phyloP scores from a whole-genome alignment of 305 asterid genomes.

The Fraxinus floribunda region DNA sequence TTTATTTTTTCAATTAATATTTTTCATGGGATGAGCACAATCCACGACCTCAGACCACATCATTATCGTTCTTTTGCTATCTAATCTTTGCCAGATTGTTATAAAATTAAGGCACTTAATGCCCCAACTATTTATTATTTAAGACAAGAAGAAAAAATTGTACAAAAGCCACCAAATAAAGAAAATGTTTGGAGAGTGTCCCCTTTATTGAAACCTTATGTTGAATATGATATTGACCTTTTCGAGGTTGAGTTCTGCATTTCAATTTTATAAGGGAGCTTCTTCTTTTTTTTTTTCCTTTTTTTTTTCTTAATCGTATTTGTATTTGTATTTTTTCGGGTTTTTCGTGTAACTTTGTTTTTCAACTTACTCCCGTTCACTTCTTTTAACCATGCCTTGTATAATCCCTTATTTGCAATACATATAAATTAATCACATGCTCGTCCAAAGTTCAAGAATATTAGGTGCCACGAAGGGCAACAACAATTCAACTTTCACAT shows the following conservation, averaged over 20 bases:
- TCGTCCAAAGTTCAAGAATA: background rate
- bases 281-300: background rate
- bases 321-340: background rate
- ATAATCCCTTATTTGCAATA: background rate
- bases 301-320: background rate
- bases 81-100: slow-evolving; percentile 29
- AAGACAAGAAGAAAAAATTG: slow-evolving; percentile 12
- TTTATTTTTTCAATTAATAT: background rate
- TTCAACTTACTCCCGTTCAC: background rate
- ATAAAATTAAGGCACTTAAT: slow-evolving; percentile 37
- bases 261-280: background rate
- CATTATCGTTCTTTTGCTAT: slow-evolving; percentile 33
- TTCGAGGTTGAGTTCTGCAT: background rate
- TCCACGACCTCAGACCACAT: slow-evolving; percentile 23
- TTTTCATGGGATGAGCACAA: background rate
- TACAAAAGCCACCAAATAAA: slow-evolving; percentile 12
- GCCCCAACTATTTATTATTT: slow-evolving; percentile 14
- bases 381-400: background rate
- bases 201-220: slow-evolving; percentile 29
- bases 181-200: slow-evolving; percentile 35
- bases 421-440: background rate
- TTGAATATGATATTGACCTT: slow-evolving; percentile 21
- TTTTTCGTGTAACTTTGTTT: background rate
- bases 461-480: background rate
- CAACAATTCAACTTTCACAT: background rate